Evolutionary conservation across 2,329 filamentous ascomycete genomes (phyloP).

Genomic region (Trichophaea hybrida): DNA sequence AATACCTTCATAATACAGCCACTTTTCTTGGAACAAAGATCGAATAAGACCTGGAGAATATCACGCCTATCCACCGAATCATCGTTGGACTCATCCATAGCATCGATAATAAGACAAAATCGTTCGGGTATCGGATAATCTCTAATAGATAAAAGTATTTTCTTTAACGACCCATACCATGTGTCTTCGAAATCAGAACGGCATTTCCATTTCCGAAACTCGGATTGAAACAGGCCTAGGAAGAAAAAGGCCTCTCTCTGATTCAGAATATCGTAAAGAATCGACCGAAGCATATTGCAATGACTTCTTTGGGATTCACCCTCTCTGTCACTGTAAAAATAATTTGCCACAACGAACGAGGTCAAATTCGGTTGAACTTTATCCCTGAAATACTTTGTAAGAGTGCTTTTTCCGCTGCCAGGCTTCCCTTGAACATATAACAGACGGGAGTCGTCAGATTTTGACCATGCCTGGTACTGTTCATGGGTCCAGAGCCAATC

Average conservation of each 20-base stretch:
- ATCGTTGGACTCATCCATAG: neutral
- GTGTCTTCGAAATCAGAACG: no score
- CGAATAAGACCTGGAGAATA: neutral
- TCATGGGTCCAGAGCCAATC: neutral
- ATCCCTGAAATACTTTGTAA: neutral
- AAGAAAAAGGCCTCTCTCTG: neutral
- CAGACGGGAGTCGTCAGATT: neutral
- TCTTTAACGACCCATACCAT: neutral
- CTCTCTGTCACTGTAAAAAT: constrained; percentile 4
- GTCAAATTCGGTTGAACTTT: neutral
- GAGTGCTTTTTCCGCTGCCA: neutral
- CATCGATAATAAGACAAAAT: constrained; percentile 1
- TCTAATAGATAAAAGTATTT: neutral
- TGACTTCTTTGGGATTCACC: neutral
- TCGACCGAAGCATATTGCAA: neutral
- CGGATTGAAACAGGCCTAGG: neutral
- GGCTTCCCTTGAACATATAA: neutral
- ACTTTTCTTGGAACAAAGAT: neutral
- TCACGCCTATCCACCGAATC: neutral
- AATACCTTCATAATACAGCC: neutral
- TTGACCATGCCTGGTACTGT: neutral
- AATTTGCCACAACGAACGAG: neutral
- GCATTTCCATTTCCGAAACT: neutral
- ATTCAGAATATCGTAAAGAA: constrained; percentile 1
- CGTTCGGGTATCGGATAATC: neutral